Evolutionary conservation across 148 eudicot species (phyloP), one percentile per base, ranked within the genome.

Genomic region (Heliamphora exappendiculata): DNA sequence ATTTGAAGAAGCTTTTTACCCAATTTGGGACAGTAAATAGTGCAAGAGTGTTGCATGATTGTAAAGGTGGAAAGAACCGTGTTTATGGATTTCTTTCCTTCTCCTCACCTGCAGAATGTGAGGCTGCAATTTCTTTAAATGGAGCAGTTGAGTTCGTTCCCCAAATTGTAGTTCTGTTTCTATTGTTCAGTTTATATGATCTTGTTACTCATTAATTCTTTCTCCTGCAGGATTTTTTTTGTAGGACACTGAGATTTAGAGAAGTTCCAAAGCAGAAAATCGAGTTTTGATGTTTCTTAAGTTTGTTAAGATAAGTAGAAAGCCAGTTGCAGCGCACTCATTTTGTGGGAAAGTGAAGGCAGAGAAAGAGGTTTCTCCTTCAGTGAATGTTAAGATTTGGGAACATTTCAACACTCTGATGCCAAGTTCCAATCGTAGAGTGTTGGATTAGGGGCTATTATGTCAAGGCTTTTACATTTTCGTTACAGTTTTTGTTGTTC

Each of bases 41-140:
- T 73, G 76, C 81, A 8, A 78, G 60, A 19, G 71, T 78, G 24
- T 36, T 72, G 63, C 41, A 39, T 63, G 81, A 78, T 39, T 72
- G 54, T 50, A 78, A 78, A 78, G 64, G 37, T 7, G 81, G 76
- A 13, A 78, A 72, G 49, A 72, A 20, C n/a, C 81, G 81, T 4
- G 76, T 73, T 11, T 78, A 78, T 62, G 81, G 76, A 16, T 78
- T 78, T 64, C 66, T 78, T 24, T 78, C 81, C 57, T 78, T 78
- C 59, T 72, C 81, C 17, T n/a, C 76, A 26, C 49, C 76, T 50
- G 72, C 29, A 8, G 81, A 78, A 72, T 67, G 65, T 51, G 62
- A 78, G 41, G 76, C 76, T 64, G 76, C 81, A 64, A 31, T 51
- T 65, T 64, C 76, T 72, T 72, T 78, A 39, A 55, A 53, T 78